These are phyloP conservation scores for Eucalyptus sp. DNA, from an alignment of 345 rosid genomes.

Conservation along the genomic window DNA sequence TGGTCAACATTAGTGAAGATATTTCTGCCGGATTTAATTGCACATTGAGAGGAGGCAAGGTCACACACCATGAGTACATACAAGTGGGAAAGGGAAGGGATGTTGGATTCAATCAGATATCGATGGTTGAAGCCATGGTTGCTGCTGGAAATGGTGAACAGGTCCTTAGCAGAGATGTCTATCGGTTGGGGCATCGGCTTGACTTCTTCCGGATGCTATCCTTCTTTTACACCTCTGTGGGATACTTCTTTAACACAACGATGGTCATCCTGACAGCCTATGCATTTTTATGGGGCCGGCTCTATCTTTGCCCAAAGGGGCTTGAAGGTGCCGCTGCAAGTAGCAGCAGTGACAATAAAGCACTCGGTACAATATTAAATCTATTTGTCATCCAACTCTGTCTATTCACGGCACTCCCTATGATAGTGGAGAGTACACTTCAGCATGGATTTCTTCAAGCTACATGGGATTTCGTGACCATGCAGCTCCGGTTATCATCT, in stretches of 20 bases:
- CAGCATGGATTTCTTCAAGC: constrained; percentile 24
- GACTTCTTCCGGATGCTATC: constrained; percentile 1
- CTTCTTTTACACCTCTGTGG: neutral
- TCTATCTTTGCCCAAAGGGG: neutral
- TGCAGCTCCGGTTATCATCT: constrained; percentile 30
- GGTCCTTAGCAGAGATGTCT: neutral
- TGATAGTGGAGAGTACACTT: constrained; percentile 26
- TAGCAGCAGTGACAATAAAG: neutral
- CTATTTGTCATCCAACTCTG: constrained; percentile 6
- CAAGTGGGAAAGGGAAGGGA: neutral
- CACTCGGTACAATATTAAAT: neutral
- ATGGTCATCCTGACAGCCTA: neutral
- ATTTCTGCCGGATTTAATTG: neutral
- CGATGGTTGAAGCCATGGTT: neutral
- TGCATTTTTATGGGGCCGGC: neutral
- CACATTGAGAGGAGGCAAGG: neutral
- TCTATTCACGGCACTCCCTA: constrained; percentile 22
- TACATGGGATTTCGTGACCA: constrained; percentile 21
- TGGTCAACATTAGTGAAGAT: neutral
- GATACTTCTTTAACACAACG: neutral
- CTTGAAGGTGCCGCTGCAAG: neutral
- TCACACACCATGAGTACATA: neutral
- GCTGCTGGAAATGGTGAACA: neutral
- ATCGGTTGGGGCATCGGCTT: neutral
- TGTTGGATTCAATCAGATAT: neutral